Percentiles rank a stretch among this genome's conserved stretches.
Conservation (phyloP, 2,329 filamentous ascomycete genomes). For the Metarhizium rileyi region DNA sequence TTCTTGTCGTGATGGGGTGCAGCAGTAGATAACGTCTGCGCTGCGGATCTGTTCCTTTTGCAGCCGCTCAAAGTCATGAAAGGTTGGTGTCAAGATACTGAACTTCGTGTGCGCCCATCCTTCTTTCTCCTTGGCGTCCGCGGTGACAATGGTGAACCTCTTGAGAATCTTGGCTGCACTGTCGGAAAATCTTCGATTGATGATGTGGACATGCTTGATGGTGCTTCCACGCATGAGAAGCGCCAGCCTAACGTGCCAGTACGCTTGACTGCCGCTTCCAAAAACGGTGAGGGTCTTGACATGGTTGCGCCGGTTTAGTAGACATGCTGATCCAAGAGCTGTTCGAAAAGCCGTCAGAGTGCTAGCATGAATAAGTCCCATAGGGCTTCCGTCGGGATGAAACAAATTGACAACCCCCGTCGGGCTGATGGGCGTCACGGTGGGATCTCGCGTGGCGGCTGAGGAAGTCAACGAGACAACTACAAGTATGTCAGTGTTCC, state of each 20-base stretch:
- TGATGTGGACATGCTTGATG: slow-evolving; percentile 71
- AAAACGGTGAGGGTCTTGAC: slow-evolving; percentile 76
- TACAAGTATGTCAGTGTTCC: slow-evolving; percentile 15
- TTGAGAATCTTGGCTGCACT: slow-evolving; percentile 42
- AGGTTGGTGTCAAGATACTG: slow-evolving; percentile 56
- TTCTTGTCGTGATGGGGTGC: slow-evolving; percentile 64
- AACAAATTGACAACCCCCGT: slow-evolving; percentile 64
- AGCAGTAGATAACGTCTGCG: slow-evolving; percentile 80
- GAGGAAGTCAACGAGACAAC: slow-evolving; percentile 53
- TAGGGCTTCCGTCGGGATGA: slow-evolving; percentile 47
- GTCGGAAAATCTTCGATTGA: slow-evolving; percentile 63
- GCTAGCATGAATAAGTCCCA: slow-evolving; percentile 62
- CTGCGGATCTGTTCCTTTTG: slow-evolving; percentile 61
- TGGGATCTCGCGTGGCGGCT: slow-evolving; percentile 16
- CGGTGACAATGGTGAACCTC: slow-evolving; percentile 34
- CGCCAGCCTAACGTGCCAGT: slow-evolving; percentile 85
- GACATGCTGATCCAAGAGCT: slow-evolving; percentile 58
- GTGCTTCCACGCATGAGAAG: slow-evolving; percentile 62
- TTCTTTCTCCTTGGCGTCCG: slow-evolving; percentile 38
- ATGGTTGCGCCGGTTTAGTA: slow-evolving; percentile 53
- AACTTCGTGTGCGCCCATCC: slow-evolving; percentile 62
- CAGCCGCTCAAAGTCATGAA: slow-evolving; percentile 57
- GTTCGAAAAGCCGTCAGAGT: slow-evolving; percentile 76
- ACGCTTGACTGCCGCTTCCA: slow-evolving; percentile 81
- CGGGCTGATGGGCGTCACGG: slow-evolving; percentile 33